Percentiles rank a stretch among this genome's conserved stretches.
These are phyloP conservation scores for Tetrahymena elliotti DNA, from an alignment of 73 alveolate genomes.

Conservation along the genomic window DNA sequence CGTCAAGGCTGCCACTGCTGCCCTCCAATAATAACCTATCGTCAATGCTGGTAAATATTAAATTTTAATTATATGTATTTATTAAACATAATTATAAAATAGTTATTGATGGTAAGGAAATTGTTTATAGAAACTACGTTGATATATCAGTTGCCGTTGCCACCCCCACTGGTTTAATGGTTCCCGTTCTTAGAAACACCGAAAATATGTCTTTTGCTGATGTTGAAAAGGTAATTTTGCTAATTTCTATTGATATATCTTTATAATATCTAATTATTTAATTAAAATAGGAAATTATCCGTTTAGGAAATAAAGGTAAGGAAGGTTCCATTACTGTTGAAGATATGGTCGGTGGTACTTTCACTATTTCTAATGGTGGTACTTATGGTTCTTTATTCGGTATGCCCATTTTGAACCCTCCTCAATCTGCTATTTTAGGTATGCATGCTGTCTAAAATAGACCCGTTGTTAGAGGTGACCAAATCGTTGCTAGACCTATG, in stretches of 20 bases:
- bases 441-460: constrained; percentile 77
- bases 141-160: constrained; percentile 88
- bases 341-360: constrained; percentile 86
- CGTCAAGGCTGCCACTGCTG: constrained; percentile 64
- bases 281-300: constrained; percentile 10
- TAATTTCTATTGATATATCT: neutral
- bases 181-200: constrained; percentile 80
- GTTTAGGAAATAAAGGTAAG: constrained; percentile 66
- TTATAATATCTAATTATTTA: neutral
- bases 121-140: constrained; percentile 77
- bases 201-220: constrained; percentile 65
- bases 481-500: constrained; percentile 78
- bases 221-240: constrained; percentile 56
- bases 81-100: constrained; percentile 11
- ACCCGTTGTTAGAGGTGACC: constrained; percentile 74
- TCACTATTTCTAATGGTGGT: constrained; percentile 86
- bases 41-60: constrained; percentile 27
- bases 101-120: constrained; percentile 78
- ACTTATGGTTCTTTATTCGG: constrained; percentile 86
- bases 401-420: constrained; percentile 83
- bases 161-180: constrained; percentile 90
- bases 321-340: constrained; percentile 76
- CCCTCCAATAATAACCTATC: constrained; percentile 58
- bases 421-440: constrained; percentile 82
- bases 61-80: neutral